Evolutionary conservation across 768 basidiomycete species (phyloP).

Genomic region (Lactifluus subvellereus): DNA sequence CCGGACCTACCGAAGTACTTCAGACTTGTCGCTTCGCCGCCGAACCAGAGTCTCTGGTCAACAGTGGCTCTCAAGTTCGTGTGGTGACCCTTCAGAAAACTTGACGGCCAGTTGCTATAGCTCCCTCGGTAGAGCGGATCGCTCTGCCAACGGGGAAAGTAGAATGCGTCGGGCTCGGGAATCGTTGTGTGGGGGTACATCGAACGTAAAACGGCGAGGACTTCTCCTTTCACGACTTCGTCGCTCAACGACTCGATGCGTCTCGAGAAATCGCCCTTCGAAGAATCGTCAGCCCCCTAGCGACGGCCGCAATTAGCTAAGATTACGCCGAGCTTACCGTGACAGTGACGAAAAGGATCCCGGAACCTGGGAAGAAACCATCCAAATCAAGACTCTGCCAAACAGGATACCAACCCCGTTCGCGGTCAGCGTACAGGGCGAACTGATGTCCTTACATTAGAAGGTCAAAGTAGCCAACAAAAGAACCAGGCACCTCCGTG

Average conservation of each 20-base stretch:
- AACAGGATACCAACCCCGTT: conserved; percentile 58
- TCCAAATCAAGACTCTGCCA: conserved; percentile 61
- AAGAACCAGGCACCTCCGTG: conserved; percentile 33
- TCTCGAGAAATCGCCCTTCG: conserved; percentile 53
- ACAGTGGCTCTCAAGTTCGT: conserved; percentile 53
- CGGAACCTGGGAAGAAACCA: conserved; percentile 55
- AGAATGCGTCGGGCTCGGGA: conserved; percentile 52
- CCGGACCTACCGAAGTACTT: conserved; percentile 50
- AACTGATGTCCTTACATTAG: conserved; percentile 33
- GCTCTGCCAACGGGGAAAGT: conserved; percentile 48
- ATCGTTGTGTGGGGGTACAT: conserved; percentile 56
- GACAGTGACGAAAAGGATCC: conserved; percentile 50
- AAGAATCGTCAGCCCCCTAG: background rate
- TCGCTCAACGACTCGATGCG: conserved; percentile 51
- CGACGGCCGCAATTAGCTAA: background rate
- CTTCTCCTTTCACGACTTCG: conserved; percentile 44
- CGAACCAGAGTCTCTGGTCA: conserved; percentile 48
- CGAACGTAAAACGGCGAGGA: conserved; percentile 47
- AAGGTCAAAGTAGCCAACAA: background rate
- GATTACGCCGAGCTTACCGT: conserved; percentile 31
- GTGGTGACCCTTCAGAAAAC: conserved; percentile 49
- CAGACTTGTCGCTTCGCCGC: conserved; percentile 55
- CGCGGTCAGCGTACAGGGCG: conserved; percentile 50
- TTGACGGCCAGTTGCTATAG: conserved; percentile 66
- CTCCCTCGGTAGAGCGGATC: conserved; percentile 53